A percentile compares a stretch with the other conserved stretches of the same genome.
Conservation (phyloP, 2,329 filamentous ascomycete genomes). For the Saccharata proteae region DNA sequence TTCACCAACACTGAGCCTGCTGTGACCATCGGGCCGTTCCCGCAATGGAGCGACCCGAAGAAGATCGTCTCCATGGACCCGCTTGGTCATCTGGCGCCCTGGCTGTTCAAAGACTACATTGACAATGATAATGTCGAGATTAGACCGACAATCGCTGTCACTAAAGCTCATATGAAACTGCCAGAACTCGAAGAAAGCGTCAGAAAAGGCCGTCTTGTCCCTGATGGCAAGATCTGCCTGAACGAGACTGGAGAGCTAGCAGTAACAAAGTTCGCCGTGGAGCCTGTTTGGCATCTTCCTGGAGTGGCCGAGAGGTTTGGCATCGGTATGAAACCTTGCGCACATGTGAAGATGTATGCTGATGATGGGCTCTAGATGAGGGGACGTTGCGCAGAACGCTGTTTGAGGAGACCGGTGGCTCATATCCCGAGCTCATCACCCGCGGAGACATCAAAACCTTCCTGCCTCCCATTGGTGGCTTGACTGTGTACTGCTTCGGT, state of each 20-base stretch:
- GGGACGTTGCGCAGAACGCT: conserved; percentile 72
- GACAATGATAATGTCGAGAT: conserved; percentile 72
- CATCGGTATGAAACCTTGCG: conserved; percentile 49
- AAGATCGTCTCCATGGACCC: conserved; percentile 99
- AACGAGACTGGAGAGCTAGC: conserved; percentile 78
- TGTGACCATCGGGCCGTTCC: conserved; percentile 76
- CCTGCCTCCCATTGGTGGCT: conserved; percentile 83
- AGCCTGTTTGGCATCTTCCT: conserved; percentile 57
- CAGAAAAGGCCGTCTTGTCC: conserved; percentile 57
- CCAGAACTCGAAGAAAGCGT: conserved; percentile 89
- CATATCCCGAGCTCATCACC: conserved; percentile 93
- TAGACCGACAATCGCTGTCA: conserved; percentile 81
- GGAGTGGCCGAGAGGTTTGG: conserved; percentile 79
- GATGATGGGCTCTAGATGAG: conserved; percentile 49
- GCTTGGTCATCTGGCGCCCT: conserved; percentile 74
- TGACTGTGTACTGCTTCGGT: conserved; percentile 96
- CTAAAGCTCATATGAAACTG: conserved; percentile 90
- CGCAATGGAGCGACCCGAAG: conserved; percentile 76
- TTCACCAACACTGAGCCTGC: conserved; percentile 85
- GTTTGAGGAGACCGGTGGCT: conserved; percentile 92
- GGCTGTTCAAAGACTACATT: conserved; percentile 70
- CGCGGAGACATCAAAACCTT: conserved; percentile 91
- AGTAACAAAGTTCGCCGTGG: conserved; percentile 93
- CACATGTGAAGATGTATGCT: background rate
- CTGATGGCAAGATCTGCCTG: conserved; percentile 82